Percentiles rank a stretch among this genome's conserved stretches.
phyloP scores from a whole-genome alignment of 2,329 filamentous ascomycete species.

The Stagonosporopsis vannaccii region DNA sequence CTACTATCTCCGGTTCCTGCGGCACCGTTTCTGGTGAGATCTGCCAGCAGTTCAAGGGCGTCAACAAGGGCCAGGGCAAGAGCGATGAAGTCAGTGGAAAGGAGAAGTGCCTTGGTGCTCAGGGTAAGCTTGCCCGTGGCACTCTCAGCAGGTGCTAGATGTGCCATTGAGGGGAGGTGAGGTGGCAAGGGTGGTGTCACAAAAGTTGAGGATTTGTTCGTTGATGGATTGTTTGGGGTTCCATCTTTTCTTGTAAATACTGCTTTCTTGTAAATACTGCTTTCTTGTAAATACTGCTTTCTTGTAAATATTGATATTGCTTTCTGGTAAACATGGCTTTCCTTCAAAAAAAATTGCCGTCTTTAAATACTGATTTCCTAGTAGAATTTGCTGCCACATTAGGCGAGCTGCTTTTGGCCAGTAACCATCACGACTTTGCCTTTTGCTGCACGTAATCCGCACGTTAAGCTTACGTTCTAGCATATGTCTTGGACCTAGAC shows the following conservation, averaged over 20 bases:
- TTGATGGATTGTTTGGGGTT: not conserved
- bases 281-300: not conserved
- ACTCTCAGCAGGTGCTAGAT: constrained; percentile 1
- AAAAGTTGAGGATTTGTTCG: not conserved
- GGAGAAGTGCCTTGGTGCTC: constrained; percentile 6
- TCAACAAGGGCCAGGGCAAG: constrained; percentile 2
- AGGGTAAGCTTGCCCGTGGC: constrained; percentile 8
- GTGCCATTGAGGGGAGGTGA: not conserved
- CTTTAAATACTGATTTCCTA: too few species aligned
- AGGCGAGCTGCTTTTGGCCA: too few species aligned
- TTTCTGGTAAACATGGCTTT: too few species aligned
- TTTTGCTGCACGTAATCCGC: too few species aligned
- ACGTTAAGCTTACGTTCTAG: too few species aligned
- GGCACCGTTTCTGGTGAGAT: constrained; percentile 12
- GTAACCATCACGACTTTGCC: too few species aligned
- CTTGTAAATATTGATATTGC: not conserved
- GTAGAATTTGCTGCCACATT: too few species aligned
- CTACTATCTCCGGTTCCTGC: constrained; percentile 51
- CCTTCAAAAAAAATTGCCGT: not conserved
- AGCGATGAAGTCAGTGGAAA: constrained; percentile 3
- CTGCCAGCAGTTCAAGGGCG: constrained; percentile 21
- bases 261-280: not conserved
- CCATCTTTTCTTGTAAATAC: not conserved
- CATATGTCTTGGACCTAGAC: too few species aligned
- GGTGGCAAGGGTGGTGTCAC: too few species aligned